Percentiles rank a stretch among this genome's conserved stretches.
Conservation (phyloP, 1,284 basidiomycete species). For the Farysia itapuensis region DNA sequence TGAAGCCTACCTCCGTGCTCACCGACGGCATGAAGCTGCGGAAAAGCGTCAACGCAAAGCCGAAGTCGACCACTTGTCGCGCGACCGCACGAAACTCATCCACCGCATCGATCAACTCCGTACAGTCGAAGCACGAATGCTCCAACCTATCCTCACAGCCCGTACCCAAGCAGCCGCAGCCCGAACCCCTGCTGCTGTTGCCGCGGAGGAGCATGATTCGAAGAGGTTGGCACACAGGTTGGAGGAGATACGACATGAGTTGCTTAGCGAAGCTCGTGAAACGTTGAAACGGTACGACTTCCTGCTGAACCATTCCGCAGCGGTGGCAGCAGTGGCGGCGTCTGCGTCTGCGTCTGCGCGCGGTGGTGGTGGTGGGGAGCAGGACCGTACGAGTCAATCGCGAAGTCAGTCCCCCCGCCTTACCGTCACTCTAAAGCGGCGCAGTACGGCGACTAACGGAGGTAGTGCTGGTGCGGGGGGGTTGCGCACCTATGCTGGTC, state of each 20-base stretch:
- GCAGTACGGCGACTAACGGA: too few species aligned
- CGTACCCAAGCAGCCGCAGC: constrained; percentile 26
- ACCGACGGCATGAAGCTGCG: constrained; percentile 80
- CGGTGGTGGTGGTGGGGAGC: too few species aligned
- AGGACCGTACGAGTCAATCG: background rate
- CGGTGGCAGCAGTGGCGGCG: background rate
- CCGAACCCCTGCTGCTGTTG: background rate
- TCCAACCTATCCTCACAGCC: constrained; percentile 39
- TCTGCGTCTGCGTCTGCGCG: background rate
- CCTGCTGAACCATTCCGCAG: constrained; percentile 12
- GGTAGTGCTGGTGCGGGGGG: too few species aligned
- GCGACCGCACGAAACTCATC: constrained; percentile 86
- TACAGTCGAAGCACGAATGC: constrained; percentile 66
- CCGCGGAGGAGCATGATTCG: constrained; percentile 4
- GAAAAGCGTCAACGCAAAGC: constrained; percentile 81
- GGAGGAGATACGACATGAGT: constrained; percentile 37
- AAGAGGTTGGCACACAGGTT: constrained; percentile 27
- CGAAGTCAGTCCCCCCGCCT: too few species aligned
- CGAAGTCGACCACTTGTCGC: constrained; percentile 85
- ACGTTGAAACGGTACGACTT: constrained; percentile 43
- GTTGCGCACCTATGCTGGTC: background rate
- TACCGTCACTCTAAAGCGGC: background rate
- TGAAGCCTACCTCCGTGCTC: constrained; percentile 77
- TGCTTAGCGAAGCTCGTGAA: constrained; percentile 38
- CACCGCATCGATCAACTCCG: constrained; percentile 81